Evolutionary conservation across 2,329 filamentous ascomycete species (phyloP), one percentile per base, ranked within the genome.

Genomic region (Microcyclosporella mali): DNA sequence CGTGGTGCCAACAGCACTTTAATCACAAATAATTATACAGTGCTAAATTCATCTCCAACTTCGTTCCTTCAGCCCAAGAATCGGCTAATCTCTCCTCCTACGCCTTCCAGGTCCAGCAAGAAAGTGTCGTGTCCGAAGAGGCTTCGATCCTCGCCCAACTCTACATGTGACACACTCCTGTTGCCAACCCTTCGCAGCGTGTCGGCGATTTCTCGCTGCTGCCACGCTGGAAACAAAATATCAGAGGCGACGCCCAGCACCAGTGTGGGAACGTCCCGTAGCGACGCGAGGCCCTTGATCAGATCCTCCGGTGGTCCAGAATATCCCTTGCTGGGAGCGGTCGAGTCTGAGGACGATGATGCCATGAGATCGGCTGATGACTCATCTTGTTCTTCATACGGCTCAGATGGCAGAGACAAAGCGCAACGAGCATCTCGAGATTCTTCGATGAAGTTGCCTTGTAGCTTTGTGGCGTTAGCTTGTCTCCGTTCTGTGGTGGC

Each of bases 111-210:
- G 66, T 98, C 92, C 33, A 98, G 70, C 59, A 98, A 66, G 63
- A 98, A 98, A 0, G 90, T 97, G 62, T 98, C 92, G 60, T 98
- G 92, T 0, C 92, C 92, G 63, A 98, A 98, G 57, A 94, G 68
- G 58, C 88, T 95, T 66, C 92, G 79, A 68, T 97, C 88, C 69
- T 97, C 88, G 27, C 89, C 92, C 37, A 98, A 70, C 70, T 98
- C 92, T 11, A 92, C 78, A 65, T 98, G 88, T 33, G 81, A 83
- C 1, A 98, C 89, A 25, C 77, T 79, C 48, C 78, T 74, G 59
- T 95, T 97, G 1, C 92, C 92, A 0, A 77, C 78, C 27, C 78
- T 75, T 46, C 81, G 78, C 51, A 98, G 70, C 2, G 90, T 84
- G 59, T 90, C 82, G 3, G 89, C 90, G 49, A 98, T 82, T 66